phyloP scores from a whole-genome alignment of 2,329 filamentous ascomycete genomes.

The Epichloe uncinata region DNA sequence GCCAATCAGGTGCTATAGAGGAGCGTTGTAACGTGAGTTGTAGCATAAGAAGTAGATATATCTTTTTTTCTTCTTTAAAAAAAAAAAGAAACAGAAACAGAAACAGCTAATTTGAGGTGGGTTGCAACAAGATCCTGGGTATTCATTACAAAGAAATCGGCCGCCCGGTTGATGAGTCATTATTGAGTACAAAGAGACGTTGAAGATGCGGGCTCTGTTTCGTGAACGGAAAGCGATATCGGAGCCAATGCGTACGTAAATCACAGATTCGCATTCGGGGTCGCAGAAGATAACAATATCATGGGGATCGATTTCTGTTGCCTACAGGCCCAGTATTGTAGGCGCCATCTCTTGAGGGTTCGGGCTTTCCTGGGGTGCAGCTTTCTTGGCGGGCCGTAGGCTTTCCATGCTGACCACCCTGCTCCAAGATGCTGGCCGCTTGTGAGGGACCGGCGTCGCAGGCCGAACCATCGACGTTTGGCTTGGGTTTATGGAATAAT shows the following conservation, averaged over 20 bases:
- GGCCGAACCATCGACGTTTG: constrained; percentile 18
- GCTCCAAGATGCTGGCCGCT: constrained; percentile 26
- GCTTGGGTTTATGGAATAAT: constrained; percentile 15
- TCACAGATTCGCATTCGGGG: too few species aligned
- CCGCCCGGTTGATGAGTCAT: not conserved
- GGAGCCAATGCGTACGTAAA: too few species aligned
- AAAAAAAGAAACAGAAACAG: too few species aligned
- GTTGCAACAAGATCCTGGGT: not conserved
- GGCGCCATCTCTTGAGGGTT: constrained; percentile 11
- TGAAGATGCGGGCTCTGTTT: not conserved
- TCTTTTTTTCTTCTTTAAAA: too few species aligned
- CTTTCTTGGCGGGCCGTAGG: constrained; percentile 23
- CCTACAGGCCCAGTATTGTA: constrained; percentile 15
- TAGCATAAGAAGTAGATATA: not conserved
- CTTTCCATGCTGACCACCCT: constrained; percentile 25
- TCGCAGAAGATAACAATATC: too few species aligned
- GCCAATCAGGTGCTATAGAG: not conserved
- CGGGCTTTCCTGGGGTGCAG: constrained; percentile 17
- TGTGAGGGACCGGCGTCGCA: constrained; percentile 25
- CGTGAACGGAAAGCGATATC: not conserved
- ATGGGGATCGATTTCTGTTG: not conserved
- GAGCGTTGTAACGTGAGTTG: not conserved
- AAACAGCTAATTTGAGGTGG: too few species aligned
- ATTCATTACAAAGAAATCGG: not conserved
- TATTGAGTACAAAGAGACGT: not conserved